phyloP scores from a whole-genome alignment of 2,329 filamentous ascomycete genomes.

The Zymoseptoria crescenta region DNA sequence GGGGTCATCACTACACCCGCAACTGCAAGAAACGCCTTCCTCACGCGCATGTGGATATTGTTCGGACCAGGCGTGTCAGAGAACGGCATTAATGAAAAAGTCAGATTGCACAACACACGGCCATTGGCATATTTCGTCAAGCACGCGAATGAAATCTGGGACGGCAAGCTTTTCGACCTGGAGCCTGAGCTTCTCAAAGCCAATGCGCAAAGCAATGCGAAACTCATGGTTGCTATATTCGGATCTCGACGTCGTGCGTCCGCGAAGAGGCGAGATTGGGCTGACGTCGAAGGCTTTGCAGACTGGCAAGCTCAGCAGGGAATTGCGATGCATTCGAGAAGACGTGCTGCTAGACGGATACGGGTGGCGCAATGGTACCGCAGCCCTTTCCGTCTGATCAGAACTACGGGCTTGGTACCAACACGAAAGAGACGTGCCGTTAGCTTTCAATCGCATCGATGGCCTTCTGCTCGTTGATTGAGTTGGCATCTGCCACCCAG shows the following conservation, averaged over 20 bases:
- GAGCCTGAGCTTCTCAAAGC: conserved; percentile 9
- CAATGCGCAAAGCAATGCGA: conserved; percentile 6
- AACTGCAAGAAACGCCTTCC: conserved; percentile 17
- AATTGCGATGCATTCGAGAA: not conserved
- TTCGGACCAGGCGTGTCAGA: conserved; percentile 28
- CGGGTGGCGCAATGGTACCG: conserved; percentile 8
- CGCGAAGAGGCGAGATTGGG: conserved; percentile 10
- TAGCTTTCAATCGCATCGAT: conserved; percentile 26
- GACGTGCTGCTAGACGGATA: not conserved
- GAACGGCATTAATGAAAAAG: conserved; percentile 14
- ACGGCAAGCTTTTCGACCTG: conserved; percentile 12
- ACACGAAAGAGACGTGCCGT: not conserved
- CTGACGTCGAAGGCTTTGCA: conserved; percentile 19
- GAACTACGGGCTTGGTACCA: not conserved
- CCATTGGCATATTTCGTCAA: conserved; percentile 22
- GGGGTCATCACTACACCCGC: conserved; percentile 15
- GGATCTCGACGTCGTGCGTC: conserved; percentile 7
- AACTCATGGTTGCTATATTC: conserved; percentile 19
- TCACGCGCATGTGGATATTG: conserved; percentile 27
- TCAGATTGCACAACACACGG: conserved; percentile 16
- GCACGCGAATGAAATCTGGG: conserved; percentile 27
- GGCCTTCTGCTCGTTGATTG: conserved; percentile 28
- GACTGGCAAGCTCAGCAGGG: not conserved
- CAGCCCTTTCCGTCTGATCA: conserved; percentile 13
- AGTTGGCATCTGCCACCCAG: conserved; percentile 45